phyloP scores from a whole-genome alignment of 2,329 filamentous ascomycete species.

The Paecilomyces niveus region DNA sequence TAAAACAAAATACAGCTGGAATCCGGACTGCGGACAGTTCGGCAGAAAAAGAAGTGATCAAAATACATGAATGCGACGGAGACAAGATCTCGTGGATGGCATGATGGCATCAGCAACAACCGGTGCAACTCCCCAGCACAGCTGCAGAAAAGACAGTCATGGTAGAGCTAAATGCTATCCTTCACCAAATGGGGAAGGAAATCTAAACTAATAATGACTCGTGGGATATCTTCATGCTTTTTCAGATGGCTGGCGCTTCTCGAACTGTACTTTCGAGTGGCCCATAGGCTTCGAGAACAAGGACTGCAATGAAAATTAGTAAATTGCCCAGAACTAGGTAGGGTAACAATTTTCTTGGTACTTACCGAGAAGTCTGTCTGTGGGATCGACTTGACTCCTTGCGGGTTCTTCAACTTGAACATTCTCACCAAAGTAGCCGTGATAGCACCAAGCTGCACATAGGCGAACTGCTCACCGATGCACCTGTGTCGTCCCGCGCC shows the following conservation, averaged over 20 bases:
- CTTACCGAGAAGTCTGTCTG: slow-evolving; percentile 58
- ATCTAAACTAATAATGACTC: not conserved
- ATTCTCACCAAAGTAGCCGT: slow-evolving; percentile 55
- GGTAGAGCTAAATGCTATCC: not conserved
- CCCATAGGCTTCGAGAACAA: slow-evolving; percentile 68
- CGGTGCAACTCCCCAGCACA: not conserved
- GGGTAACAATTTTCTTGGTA: not conserved
- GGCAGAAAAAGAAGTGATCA: not conserved
- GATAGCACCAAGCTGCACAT: slow-evolving; percentile 61
- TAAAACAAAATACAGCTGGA: not conserved
- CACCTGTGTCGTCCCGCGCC: slow-evolving; percentile 67
- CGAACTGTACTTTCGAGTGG: slow-evolving; percentile 67
- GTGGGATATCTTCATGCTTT: slow-evolving; percentile 17
- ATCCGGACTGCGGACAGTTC: not conserved
- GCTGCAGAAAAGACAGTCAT: not conserved
- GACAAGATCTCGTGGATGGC: not conserved
- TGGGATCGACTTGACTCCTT: slow-evolving; percentile 51
- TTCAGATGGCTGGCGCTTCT: slow-evolving; percentile 36
- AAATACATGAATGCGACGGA: not conserved
- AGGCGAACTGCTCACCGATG: slow-evolving; percentile 71
- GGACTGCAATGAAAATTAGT: slow-evolving; percentile 25
- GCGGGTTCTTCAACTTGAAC: slow-evolving; percentile 53
- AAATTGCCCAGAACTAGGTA: slow-evolving; percentile 4
- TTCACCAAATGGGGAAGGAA: not conserved
- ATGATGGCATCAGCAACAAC: not conserved